These are phyloP conservation scores for Aspergillus texensis DNA, from an alignment of 2,329 filamentous ascomycete genomes.

Conservation along the genomic window DNA sequence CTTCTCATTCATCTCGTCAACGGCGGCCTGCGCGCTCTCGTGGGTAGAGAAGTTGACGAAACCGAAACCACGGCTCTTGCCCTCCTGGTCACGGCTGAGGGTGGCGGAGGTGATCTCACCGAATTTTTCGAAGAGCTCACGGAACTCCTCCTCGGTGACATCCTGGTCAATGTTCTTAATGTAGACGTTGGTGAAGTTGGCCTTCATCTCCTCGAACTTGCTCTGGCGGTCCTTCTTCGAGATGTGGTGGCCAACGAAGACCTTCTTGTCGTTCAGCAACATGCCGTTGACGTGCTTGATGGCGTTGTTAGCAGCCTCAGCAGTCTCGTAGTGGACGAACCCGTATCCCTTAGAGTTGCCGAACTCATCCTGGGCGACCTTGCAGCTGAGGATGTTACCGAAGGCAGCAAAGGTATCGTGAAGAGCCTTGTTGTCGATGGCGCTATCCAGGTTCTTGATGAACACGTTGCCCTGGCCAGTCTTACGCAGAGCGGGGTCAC, in stretches of 20 bases:
- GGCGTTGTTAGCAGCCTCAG: constrained; percentile 91
- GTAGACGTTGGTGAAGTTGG: constrained; percentile 99
- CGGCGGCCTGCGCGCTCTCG: constrained; percentile 80
- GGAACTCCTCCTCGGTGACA: constrained; percentile 91
- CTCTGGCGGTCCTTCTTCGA: constrained; percentile 99
- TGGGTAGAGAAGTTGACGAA: constrained; percentile 96
- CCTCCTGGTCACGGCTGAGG: constrained; percentile 83
- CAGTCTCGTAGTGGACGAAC: constrained; percentile 99
- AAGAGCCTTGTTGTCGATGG: constrained; percentile 99
- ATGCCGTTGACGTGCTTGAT: constrained; percentile 99
- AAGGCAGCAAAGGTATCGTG: constrained; percentile 99
- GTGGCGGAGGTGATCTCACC: constrained; percentile 96
- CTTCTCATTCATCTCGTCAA: constrained; percentile 87
- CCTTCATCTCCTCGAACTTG: constrained; percentile 99
- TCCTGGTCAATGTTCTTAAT: constrained; percentile 95
- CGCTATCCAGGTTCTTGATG: constrained; percentile 99
- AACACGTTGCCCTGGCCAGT: constrained; percentile 99
- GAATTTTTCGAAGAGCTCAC: constrained; percentile 84
- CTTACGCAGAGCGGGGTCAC: constrained; percentile 97
- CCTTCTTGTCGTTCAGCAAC: constrained; percentile 99
- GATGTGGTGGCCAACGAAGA: constrained; percentile 98
- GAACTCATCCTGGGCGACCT: constrained; percentile 96
- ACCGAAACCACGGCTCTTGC: constrained; percentile 92
- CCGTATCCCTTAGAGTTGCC: constrained; percentile 98
- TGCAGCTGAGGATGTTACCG: constrained; percentile 99